These are phyloP conservation scores for Adansonia digitata DNA, from an alignment of 345 rosid species.

Conservation along the genomic window DNA sequence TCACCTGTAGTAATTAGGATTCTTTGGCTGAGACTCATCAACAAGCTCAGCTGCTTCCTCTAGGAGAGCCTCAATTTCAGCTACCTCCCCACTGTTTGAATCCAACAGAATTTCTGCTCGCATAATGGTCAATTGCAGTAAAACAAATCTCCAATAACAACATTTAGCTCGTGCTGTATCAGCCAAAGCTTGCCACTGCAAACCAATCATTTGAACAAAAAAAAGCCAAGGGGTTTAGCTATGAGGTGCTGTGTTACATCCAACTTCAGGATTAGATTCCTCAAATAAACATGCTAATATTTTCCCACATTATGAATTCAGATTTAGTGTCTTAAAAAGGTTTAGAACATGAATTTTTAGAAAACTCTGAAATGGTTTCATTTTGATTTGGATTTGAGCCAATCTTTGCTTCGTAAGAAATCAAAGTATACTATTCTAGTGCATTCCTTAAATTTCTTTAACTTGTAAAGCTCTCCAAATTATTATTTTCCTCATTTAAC, in stretches of 20 bases:
- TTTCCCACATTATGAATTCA: neutral
- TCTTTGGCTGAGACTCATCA: constrained; percentile 63
- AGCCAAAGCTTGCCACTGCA: constrained; percentile 88
- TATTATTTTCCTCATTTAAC: neutral
- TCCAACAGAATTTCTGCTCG: constrained; percentile 63
- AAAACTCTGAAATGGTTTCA: neutral
- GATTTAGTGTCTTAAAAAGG: neutral
- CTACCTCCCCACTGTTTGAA: constrained; percentile 46
- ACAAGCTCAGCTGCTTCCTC: constrained; percentile 99
- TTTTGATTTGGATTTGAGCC: neutral
- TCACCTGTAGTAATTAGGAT: constrained; percentile 85
- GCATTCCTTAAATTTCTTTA: neutral
- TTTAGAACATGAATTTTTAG: neutral
- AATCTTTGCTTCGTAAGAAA: neutral
- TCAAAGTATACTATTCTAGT: neutral
- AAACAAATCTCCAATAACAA: constrained; percentile 91
- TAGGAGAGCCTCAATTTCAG: constrained; percentile 74
- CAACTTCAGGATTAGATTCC: constrained; percentile 6
- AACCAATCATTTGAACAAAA: constrained; percentile 19
- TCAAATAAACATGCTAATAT: neutral
- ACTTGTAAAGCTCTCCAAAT: neutral
- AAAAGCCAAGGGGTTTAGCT: constrained; percentile 2
- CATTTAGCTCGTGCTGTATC: constrained; percentile 62
- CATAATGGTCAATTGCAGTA: constrained; percentile 64
- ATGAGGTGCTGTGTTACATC: neutral